phyloP scores from a whole-genome alignment of 1,284 basidiomycete genomes.

The Ustilago loliicola region DNA sequence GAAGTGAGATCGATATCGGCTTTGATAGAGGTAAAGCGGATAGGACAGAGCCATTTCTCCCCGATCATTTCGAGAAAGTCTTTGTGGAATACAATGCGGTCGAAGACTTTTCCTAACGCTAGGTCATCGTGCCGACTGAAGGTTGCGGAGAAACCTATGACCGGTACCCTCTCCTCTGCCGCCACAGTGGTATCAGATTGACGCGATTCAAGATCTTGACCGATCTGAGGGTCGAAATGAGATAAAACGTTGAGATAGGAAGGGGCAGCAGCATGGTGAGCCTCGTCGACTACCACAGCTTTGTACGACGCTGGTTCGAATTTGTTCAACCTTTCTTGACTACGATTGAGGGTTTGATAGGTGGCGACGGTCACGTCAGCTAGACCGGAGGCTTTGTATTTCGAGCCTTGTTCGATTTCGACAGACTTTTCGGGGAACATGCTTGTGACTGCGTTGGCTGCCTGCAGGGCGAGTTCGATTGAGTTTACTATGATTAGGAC shows the following conservation, averaged over 20 bases:
- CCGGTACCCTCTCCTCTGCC: conserved; percentile 74
- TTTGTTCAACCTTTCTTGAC: conserved; percentile 78
- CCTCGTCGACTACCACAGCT: conserved; percentile 80
- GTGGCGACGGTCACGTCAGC: conserved; percentile 93
- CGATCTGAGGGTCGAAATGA: conserved; percentile 76
- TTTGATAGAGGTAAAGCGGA: conserved; percentile 67
- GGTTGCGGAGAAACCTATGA: conserved; percentile 95
- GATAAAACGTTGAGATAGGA: conserved; percentile 85
- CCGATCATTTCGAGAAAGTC: conserved; percentile 91
- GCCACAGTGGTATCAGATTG: not conserved
- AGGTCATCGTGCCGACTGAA: conserved; percentile 92
- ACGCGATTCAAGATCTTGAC: conserved; percentile 8
- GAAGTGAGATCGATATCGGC: conserved; percentile 61
- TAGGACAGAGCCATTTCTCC: conserved; percentile 79
- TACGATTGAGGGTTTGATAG: conserved; percentile 84
- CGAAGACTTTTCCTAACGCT: conserved; percentile 87
- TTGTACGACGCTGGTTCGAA: conserved; percentile 82
- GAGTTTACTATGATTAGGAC: conserved; percentile 88
- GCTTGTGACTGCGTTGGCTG: conserved; percentile 79
- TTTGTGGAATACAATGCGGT: conserved; percentile 93
- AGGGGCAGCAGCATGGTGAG: conserved; percentile 92
- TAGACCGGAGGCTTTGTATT: conserved; percentile 80
- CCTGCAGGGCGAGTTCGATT: conserved; percentile 88
- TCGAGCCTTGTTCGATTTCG: conserved; percentile 90
- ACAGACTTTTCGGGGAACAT: conserved; percentile 82